Evolutionary conservation across 1,284 basidiomycete genomes (phyloP), one percentile per base, ranked within the genome.

Genomic region (Inonotus hispidus): DNA sequence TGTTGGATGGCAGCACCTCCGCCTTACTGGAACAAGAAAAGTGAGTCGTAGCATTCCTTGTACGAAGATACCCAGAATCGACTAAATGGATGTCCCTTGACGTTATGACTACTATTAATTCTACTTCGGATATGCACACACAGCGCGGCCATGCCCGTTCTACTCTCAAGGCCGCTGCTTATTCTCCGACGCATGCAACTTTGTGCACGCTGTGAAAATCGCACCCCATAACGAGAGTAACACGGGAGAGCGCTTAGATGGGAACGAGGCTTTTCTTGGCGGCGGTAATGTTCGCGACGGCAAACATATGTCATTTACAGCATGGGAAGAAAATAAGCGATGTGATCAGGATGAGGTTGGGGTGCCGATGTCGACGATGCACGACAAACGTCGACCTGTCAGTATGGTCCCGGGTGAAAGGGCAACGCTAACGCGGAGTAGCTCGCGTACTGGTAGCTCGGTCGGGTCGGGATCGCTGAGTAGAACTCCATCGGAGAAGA

Each of bases 71-170:
- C 6, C 23, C 1, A 21, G 16, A 25, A 14, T 49, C 7, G 5
- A 29, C 16, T 49, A 41, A 60, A 16, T 5, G 19, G 5, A 43
- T 43, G 32, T 32, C 8, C 32, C 8, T 32, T 32, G 32, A 32
- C 35, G 14, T 43, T 23, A 25, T 16, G n/a, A 37, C 10, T 52
- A 37, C 21, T 25, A 23, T 39, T 46, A 25, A n/a, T n/a, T 11
- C 39, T 14, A 32, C 47, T 29, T 46, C 50, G 7, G 25, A 21
- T 16, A n/a, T n/a, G 43, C 45, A 63, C 43, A 62, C 64, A 27
- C 66, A 92, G 90, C 86, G 63, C 87, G 85, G 71, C 88, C 88
- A 66, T 92, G 89, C 77, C 88, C 88, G 59, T 92, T 90, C 75
- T 90, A 87, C 72, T 84, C 84, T 47, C 81, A 84, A 73, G 89